Conservation (phyloP, 2,329 filamentous ascomycete genomes). For the Stemphylium beticola region DNA sequence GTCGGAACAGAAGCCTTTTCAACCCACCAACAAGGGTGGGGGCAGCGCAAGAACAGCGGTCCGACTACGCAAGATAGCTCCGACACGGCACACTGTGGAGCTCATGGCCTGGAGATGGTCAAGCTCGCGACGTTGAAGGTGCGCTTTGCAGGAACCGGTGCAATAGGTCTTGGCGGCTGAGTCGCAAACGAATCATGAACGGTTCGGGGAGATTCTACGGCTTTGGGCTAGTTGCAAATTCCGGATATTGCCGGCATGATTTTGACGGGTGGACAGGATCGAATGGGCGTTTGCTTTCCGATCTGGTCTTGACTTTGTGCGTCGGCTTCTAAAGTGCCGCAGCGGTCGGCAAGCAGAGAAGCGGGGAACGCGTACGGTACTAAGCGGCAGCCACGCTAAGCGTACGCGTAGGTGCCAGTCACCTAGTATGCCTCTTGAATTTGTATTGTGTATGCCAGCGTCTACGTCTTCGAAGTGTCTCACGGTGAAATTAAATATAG, state of each 20-base stretch:
- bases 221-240: neutral
- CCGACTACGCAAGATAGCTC: constrained; percentile 4
- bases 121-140: constrained; percentile 2
- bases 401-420: neutral
- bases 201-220: neutral
- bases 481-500: too few species aligned
- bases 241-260: neutral
- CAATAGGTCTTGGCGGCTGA: constrained; percentile 2
- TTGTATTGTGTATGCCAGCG: neutral
- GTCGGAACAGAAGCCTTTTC: neutral
- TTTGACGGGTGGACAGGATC: neutral
- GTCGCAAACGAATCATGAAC: neutral
- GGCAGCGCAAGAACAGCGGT: neutral
- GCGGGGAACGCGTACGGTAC: neutral
- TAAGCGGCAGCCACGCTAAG: neutral
- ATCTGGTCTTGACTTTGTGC: neutral
- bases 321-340: neutral
- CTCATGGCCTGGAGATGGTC: neutral
- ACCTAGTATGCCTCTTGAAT: neutral
- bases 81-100: neutral
- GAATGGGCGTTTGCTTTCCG: neutral
- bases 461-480: too few species aligned
- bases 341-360: neutral
- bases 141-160: constrained; percentile 9
- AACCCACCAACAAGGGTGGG: constrained; percentile 4